Evolutionary conservation across 257 asterid species (phyloP), one percentile per base, ranked within the genome.

Genomic region (Plantago ovata): DNA sequence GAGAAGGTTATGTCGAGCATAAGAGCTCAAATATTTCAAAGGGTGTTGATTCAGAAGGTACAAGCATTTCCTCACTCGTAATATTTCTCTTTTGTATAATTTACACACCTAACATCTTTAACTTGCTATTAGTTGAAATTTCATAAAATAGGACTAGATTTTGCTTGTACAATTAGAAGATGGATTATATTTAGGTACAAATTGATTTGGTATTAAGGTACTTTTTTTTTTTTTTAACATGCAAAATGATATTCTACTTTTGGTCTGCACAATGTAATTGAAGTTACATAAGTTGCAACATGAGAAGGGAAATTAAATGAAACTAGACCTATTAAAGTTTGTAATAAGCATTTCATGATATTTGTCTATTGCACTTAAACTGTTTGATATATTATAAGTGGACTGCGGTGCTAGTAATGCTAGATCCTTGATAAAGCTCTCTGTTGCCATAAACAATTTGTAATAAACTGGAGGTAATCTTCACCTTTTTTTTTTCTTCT

Each of bases 1-100:
- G 98, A 92, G 85, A 92, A 92, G 75, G 97, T 88, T 74, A 88
- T 92, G 98, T 72, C 95, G 36, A 85, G 95, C 80, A 76, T 92
- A 79, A 76, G 96, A 81, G 95, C 97, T 75, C 96, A 92, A 64
- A 80, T 92, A 67, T 92, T 92, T 70, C 93, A 82, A 65, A 82
- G 93, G 67, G 76, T 92, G 72, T 79, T 88, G 82, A 82, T 92
- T 76, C 96, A 88, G 79, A 92, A 92, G 96, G 98, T 92, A 74
- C 58, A 52, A 15, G 59, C 62, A 1, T 18, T 44, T 64, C 4
- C 36, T 20, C 40, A 10, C 24, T 33, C 40, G 38, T 18, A 54
- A 22, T 38, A 52, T 36, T 38, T 48, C 50, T 47, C 46, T 23
- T 44, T 46, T 9, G 45, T 48, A 54, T 48, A 54, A n/a, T 24